Evolutionary conservation across 2,329 filamentous ascomycete species (phyloP).

Genomic region (Calonectria ilicicola): DNA sequence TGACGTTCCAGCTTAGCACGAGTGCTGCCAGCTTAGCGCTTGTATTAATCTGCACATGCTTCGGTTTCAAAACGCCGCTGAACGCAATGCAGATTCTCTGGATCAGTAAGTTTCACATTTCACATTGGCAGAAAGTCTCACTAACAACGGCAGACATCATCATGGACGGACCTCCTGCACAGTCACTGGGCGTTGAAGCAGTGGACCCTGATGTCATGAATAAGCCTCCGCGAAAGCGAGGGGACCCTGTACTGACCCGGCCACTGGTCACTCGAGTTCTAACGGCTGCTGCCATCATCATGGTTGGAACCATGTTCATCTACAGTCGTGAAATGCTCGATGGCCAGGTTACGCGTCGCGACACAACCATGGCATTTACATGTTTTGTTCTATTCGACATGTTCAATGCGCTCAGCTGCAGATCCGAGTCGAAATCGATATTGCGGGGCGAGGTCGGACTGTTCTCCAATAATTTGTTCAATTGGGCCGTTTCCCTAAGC

Average conservation of each 20-base stretch:
- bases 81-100: constrained; percentile 99
- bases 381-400: constrained; percentile 99
- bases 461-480: constrained; percentile 93
- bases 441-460: constrained; percentile 86
- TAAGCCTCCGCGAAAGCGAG: constrained; percentile 84
- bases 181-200: constrained; percentile 94
- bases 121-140: constrained; percentile 22
- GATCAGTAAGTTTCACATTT: constrained; percentile 82
- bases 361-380: constrained; percentile 99
- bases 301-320: constrained; percentile 89
- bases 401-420: constrained; percentile 97
- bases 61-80: constrained; percentile 94
- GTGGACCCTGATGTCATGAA: constrained; percentile 96
- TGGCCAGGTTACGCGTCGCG: constrained; percentile 86
- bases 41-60: constrained; percentile 90
- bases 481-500: constrained; percentile 91
- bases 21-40: constrained; percentile 93
- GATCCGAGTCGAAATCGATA: constrained; percentile 90
- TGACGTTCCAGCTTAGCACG: constrained; percentile 98
- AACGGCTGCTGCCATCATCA: constrained; percentile 89
- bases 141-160: constrained; percentile 81
- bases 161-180: constrained; percentile 98
- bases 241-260: constrained; percentile 90
- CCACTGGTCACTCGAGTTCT: constrained; percentile 86
- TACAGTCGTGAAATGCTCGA: constrained; percentile 95